Evolutionary conservation across 1,139 yeast genomes (phyloP), one percentile per base, ranked within the genome.

Genomic region (Protomyces macrosporus): DNA sequence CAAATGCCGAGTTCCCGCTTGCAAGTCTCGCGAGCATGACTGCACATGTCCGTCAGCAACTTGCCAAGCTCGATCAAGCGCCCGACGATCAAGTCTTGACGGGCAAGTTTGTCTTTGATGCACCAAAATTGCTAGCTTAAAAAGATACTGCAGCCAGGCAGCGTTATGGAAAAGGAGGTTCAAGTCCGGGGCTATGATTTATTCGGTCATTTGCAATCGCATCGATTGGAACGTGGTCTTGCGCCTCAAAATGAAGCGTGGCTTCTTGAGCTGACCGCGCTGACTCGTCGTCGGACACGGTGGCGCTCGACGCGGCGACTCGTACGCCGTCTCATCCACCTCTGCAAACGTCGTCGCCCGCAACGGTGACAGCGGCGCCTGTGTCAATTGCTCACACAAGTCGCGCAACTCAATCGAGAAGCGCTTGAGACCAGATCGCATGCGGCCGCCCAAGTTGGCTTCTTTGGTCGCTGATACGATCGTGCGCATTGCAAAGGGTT

Each of bases 11-110:
- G 69, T 85, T 87, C 42, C 97, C 93, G 75, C 81, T 87, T 75
- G 84, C 88, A 67, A 91, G 89, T 68, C 78, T 95, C 53, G 98
- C 91, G 74, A 93, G 95, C 7, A 79, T 89, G 71, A 88, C 91
- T 35, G 89, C 89, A 68, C 91, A 91, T 73, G 87, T 90, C 53
- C 84, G 98, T 73, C 85, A 90, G 68, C 97, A 95, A 74, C 78
- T 93, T 54, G 91, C 90, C 72, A 93, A 91, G 9, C 79, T 93
- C 71, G 88, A 87, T 72, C 85, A 86, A 73, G 83, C 90, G 80
- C 82, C 90, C 50, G 98, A 95, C 74, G 81, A 96, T 69, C 97
- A 91, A 70, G 90, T 93, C 78, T 96, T 95, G 1, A 84, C 88
- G 71, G 98, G 98, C 39, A 84, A 48, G 14, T 58, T 58, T 50